Evolutionary conservation across 345 rosid species (phyloP), one percentile per base, ranked within the genome.

Genomic region (Populus nigra): DNA sequence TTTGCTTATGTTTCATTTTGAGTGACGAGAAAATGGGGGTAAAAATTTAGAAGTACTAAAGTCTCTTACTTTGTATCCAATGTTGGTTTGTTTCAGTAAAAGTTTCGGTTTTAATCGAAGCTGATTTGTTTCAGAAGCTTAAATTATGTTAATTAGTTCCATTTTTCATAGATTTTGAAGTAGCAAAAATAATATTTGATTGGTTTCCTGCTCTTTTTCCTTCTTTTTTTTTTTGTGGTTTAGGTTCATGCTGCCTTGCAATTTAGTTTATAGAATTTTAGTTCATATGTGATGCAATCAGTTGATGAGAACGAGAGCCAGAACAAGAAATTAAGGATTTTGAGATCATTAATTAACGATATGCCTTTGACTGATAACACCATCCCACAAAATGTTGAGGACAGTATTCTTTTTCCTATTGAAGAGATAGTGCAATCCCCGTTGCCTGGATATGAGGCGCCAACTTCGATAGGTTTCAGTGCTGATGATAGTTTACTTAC

Each of bases 371-470:
- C 90, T 1, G 91, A 92, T 50, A 72, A 63, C 73, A 79, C 80
- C 18, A 74, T 82, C 41, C 68, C 84, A 2, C 92, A 84, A 76
- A 79, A 74, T 74, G 27, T 63, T 10, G 86, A 84, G 63, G 90
- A 87, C 49, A 80, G 87, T 7, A 83, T 76, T 81, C 55, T 79
- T 81, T 92, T 92, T 77, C 85, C 91, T 7, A 84, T 93, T 5
- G 94, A 93, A 84, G 93, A 93, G 82, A 93, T 93, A 77, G 93
- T 96, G 69, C 97, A 88, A 75, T 87, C 93, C 12, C 99, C 99
- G 2, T 84, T 96, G 84, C 99, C 99, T 1, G 99, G 99, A 77
- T 96, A 85, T 79, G 88, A 82, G 38, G 92, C 89, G 0, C 99
- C 99, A 0, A 88, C 87, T 5, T 88, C 93, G 29, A 85, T 96